Conservation (phyloP, 495 filamentous ascomycete genomes). For the Polyplosphaeria fusca region DNA sequence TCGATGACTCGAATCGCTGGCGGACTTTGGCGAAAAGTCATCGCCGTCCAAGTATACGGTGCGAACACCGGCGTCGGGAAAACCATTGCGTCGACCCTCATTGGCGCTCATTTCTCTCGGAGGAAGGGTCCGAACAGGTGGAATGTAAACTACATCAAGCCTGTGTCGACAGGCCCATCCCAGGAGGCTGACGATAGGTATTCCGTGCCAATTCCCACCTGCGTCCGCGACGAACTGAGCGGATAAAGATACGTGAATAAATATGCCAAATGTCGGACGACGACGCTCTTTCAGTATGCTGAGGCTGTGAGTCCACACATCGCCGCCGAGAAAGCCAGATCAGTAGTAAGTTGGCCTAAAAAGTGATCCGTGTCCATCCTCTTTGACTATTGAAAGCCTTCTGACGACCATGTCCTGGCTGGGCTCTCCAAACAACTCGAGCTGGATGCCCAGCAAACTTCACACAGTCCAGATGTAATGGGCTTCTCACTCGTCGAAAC, state of each 20-base stretch:
- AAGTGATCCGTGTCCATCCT: neutral
- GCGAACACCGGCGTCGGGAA: constrained; percentile 81
- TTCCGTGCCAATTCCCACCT: constrained; percentile 15
- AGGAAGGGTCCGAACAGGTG: constrained; percentile 41
- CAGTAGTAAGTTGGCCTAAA: constrained; percentile 6
- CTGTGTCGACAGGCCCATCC: constrained; percentile 67
- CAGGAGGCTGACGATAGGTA: constrained; percentile 67
- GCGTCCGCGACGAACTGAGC: too few species aligned
- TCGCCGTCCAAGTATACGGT: constrained; percentile 68
- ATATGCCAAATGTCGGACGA: constrained; percentile 54
- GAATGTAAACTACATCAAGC: constrained; percentile 64
- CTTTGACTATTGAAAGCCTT: constrained; percentile 30
- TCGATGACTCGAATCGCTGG: constrained; percentile 1
- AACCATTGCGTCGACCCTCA: constrained; percentile 67
- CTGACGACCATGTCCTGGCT: constrained; percentile 49
- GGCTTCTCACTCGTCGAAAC: constrained; percentile 65
- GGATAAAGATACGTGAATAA: constrained; percentile 13
- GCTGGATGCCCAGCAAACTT: constrained; percentile 42
- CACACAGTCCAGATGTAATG: constrained; percentile 8
- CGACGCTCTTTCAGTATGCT: constrained; percentile 65
- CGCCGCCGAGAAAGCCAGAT: constrained; percentile 46
- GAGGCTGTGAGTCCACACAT: constrained; percentile 72
- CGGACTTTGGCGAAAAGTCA: constrained; percentile 60
- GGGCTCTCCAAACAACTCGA: constrained; percentile 48
- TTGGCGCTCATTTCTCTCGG: constrained; percentile 55